These are phyloP conservation scores for Rhazya stricta DNA, from an alignment of 257 asterid species.

Conservation along the genomic window DNA sequence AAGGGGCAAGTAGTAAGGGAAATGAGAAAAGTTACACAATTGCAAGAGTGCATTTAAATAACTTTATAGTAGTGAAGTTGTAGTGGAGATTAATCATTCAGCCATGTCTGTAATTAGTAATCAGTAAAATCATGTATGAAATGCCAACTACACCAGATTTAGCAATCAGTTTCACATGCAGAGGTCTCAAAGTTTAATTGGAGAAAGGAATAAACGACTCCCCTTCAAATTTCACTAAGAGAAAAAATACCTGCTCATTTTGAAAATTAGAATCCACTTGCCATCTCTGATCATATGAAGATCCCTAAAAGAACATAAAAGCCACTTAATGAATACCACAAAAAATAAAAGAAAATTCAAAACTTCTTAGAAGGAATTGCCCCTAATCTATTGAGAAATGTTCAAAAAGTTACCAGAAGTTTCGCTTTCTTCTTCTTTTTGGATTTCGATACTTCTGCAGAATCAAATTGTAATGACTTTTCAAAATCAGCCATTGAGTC, in stretches of 20 bases:
- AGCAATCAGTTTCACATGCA: not conserved
- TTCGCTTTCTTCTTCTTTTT: conserved; percentile 88
- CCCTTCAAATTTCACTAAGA: conserved; percentile 17
- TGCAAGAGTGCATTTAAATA: not conserved
- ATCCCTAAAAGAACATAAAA: conserved; percentile 40
- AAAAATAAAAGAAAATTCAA: not conserved
- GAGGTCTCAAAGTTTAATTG: not conserved
- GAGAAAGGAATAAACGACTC: not conserved
- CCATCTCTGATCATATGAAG: conserved; percentile 71
- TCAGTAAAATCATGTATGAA: too few species aligned
- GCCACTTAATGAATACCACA: not conserved
- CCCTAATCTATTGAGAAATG: conserved; percentile 2
- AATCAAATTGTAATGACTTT: conserved; percentile 57
- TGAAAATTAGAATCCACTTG: conserved; percentile 61
- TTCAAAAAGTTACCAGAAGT: conserved; percentile 45
- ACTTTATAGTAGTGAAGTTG: not conserved
- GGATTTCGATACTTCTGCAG: conserved; percentile 64
- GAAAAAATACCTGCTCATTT: conserved; percentile 67
- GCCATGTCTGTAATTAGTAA: not conserved
- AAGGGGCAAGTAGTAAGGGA: not conserved
- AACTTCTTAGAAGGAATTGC: not conserved
- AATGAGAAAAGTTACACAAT: not conserved
- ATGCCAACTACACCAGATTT: not conserved
- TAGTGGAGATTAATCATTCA: not conserved
- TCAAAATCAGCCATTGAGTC: conserved; percentile 72